Base-by-base conservation (phyloP, 1,139 yeast species). In the Scheffersomyces segobiensis region DNA sequence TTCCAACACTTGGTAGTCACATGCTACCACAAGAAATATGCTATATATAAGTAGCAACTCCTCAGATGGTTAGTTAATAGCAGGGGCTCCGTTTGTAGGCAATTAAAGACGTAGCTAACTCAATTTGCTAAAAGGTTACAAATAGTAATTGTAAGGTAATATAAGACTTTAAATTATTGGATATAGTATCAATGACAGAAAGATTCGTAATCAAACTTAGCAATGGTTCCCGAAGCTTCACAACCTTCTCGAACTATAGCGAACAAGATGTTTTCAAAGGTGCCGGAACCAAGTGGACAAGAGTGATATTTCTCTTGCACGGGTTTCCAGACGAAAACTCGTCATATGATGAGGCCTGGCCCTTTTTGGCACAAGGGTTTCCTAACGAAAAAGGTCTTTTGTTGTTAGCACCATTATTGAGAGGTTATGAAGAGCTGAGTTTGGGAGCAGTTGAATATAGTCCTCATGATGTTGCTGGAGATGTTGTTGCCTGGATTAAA, bases 271-370 rank as follows among this genome's bases (percentile, higher is more conserved):
- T 71, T 12, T 65, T 65, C 55, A 59, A 56, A 26, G 59, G 60
- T 17, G 49, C 49, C 5, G 53, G 55, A 12, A 61, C 70, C n/a
- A 60, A 63, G 46, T 76, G 72, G 71, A 56, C 60, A 20, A 63
- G 77, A 32, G 69, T 74, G 14, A 65, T 79, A 12, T 55, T 80
- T 21, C 64, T 79, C 21, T 62, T 79, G 32, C 84, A 80, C 58
- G 83, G 83, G 5, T 80, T 80, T 60, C 84, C 84, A 5, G 84
- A 80, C 60, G 72, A 75, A 57, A 71, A 76, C 58, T 65, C 72
- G 32, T 68, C 78, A 6, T 80, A 67, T 59, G 60, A 68, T 49
- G 70, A 67, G 18, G 57, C 76, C 1, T 64, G 73, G 65, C 75
- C 77, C 1, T 46, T 62, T 10, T 52, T 78, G 17, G 58, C 64